phyloP scores from a whole-genome alignment of 148 eudicot species.

The Nepenthes gracilis region DNA sequence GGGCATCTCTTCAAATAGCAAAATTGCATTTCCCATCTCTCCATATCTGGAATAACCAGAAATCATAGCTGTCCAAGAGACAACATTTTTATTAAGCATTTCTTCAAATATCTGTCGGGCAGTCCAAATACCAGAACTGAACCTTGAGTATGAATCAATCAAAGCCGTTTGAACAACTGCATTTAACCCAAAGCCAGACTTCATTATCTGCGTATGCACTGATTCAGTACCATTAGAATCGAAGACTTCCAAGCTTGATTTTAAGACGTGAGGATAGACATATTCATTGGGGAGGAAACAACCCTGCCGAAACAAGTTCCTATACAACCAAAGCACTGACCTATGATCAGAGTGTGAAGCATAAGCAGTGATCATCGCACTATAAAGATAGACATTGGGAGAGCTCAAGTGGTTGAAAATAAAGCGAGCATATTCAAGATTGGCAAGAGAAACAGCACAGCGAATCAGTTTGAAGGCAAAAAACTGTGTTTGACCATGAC shows the following conservation, averaged over 20 bases:
- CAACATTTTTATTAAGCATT: slow-evolving; percentile 65
- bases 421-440: slow-evolving; percentile 43
- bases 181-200: slow-evolving; percentile 48
- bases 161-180: slow-evolving; percentile 66
- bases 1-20: slow-evolving; percentile 53
- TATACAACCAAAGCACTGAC: slow-evolving; percentile 25
- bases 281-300: too few species aligned
- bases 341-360: slow-evolving; percentile 23
- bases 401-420: slow-evolving; percentile 30
- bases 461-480: slow-evolving; percentile 59
- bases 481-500: slow-evolving; percentile 51
- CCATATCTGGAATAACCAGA: slow-evolving; percentile 60
- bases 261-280: too few species aligned
- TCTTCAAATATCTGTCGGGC: slow-evolving; percentile 63
- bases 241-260: too few species aligned
- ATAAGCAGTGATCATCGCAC: slow-evolving; percentile 66
- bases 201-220: slow-evolving; percentile 61
- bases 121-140: slow-evolving; percentile 22
- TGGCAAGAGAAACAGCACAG: slow-evolving; percentile 28
- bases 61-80: slow-evolving; percentile 72
- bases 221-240: slow-evolving; percentile 25
- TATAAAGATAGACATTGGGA: slow-evolving; percentile 55
- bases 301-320: neutral
- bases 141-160: slow-evolving; percentile 44
- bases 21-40: slow-evolving; percentile 45